Evolutionary conservation across 1,284 basidiomycete genomes (phyloP).

Genomic region (Limonomyces culmigenus): DNA sequence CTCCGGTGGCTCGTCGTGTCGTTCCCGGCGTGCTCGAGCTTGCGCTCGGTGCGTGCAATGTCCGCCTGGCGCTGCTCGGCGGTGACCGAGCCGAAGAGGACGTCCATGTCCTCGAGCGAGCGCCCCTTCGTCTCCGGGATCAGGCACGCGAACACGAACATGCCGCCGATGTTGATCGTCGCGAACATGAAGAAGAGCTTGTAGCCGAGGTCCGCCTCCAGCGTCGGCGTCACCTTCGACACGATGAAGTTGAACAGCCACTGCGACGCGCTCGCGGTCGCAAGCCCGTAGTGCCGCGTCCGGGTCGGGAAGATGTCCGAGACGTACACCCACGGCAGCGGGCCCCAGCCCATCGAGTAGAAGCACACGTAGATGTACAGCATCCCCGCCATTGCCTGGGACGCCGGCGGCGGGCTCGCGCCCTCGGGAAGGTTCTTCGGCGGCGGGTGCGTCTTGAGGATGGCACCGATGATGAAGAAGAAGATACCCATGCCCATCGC

Average conservation of each 20-base stretch:
- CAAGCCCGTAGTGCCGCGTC: conserved; percentile 63
- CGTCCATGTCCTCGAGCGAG: conserved; percentile 65
- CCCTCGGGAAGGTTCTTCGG: conserved; percentile 8
- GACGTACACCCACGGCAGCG: conserved; percentile 45
- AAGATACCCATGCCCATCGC: conserved; percentile 38
- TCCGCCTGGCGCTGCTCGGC: conserved; percentile 37
- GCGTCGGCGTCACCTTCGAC: conserved; percentile 51
- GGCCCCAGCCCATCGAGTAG: conserved; percentile 53
- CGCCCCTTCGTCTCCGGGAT: conserved; percentile 66
- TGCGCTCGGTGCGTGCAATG: conserved; percentile 28
- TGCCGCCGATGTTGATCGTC: conserved; percentile 32
- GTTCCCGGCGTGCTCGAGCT: conserved; percentile 8
- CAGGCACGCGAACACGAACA: conserved; percentile 20
- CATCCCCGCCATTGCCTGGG: conserved; percentile 59
- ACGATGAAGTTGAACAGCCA: conserved; percentile 75
- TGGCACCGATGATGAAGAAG: conserved; percentile 52
- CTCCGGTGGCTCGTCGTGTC: conserved; percentile 4
- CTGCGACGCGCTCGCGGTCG: conserved; percentile 52
- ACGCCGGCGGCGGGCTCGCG: conserved; percentile 27
- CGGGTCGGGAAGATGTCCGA: conserved; percentile 74
- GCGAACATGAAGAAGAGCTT: conserved; percentile 60
- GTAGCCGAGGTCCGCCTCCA: conserved; percentile 41
- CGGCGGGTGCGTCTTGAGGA: conserved; percentile 62
- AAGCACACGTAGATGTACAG: conserved; percentile 64
- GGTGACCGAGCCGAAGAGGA: conserved; percentile 57